Base-by-base conservation (phyloP, 2,329 filamentous ascomycete genomes). In the Didymella sp. region DNA sequence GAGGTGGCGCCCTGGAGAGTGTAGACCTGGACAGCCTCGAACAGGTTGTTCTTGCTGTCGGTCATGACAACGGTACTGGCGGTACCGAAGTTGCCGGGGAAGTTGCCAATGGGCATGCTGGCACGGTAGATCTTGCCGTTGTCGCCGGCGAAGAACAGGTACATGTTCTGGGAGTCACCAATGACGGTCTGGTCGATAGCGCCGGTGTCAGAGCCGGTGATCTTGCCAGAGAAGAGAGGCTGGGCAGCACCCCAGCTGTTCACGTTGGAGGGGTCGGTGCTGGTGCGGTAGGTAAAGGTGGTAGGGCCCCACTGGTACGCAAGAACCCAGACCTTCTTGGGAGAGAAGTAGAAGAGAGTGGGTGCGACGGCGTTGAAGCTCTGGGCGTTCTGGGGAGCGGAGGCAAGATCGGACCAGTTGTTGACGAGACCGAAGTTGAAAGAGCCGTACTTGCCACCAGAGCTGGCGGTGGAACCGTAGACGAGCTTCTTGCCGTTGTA, bases 21-120 rank as follows among this genome's bases (percentile, higher is more conserved):
- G 76, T 89, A 89, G 41, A 89, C 87, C 65, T 89, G 83, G 0
- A 88, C 85, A 0, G 86, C 86, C 68, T 89, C 87, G 71, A 89
- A 89, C 1, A 89, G 78, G 67, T 86, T 84, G 69, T 84, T 79
- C 13, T 54, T 77, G 2, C 79, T 76, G 71, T 86, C 86, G 67
- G 74, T 81, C 66, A 87, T 66, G 57, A 88, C 66, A 0, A 81
- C 73, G 2, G 79, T 80, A 0, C 77, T 82, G 0, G 78, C 53
- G 0, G 78, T 76, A 58, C 86, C 85, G 67, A 89, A 88, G 70
- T 72, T 81, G 33, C 82, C 80, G 0, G 87, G 87, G 79, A 89
- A 89, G 59, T 84, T 82, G 43, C 73, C 80, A 22, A 88, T 83
- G 33, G 87, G 80, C 84, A 88, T 89, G 68, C 80, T 83, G 49